Base-by-base conservation (phyloP, 805 yeast species). In the Ogataea chonburiensis region DNA sequence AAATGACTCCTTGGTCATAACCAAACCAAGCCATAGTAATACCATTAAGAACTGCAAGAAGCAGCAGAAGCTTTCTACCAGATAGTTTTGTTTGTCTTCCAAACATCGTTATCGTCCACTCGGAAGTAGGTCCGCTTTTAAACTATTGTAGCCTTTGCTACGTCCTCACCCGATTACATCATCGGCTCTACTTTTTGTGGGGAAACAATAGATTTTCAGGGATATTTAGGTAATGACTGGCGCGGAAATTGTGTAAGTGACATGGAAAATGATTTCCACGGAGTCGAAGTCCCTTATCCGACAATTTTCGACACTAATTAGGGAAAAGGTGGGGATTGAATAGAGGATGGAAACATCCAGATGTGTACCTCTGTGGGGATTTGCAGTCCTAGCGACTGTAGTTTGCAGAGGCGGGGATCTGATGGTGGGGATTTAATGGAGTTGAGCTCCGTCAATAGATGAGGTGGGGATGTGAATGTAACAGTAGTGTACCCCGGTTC, bases 1-100 rank as follows among this genome's bases (percentile, higher is more conserved):
- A 63, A 70, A 69, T 68, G 43, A 70, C 64, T 43, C 75, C 75
- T 50, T 70, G 75, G 45, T 70, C 74, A 40, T 69, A 70, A 16
- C 69, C 69, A 33, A 37, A 29, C 33, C 33, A 29, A 12, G 33
- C 33, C 33, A 29, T 29, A 3, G 33, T 29, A 5, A 29, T 14
- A 20, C 33, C 33, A 16, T 29, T 29, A 7, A 29, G 22, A 12
- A 29, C 25, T 15, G 25, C 33, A 13, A 29, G 33, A 13, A 19
- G 25, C 5, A 29, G 3, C 7, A 29, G 19, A 5, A 29, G 25
- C 8, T 29, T 29, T 20, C 19, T 21, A 5, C 33, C 33, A 4
- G 33, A 10, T 8, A 29, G 12, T 6, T 24, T 29, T 13, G 25
- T 29, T 15, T 29, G n/a, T n/a, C n/a, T 29, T 5, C 12, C 3